These are phyloP conservation scores for Gymnopilus dilepis DNA, from an alignment of 768 basidiomycete species.

Conservation along the genomic window DNA sequence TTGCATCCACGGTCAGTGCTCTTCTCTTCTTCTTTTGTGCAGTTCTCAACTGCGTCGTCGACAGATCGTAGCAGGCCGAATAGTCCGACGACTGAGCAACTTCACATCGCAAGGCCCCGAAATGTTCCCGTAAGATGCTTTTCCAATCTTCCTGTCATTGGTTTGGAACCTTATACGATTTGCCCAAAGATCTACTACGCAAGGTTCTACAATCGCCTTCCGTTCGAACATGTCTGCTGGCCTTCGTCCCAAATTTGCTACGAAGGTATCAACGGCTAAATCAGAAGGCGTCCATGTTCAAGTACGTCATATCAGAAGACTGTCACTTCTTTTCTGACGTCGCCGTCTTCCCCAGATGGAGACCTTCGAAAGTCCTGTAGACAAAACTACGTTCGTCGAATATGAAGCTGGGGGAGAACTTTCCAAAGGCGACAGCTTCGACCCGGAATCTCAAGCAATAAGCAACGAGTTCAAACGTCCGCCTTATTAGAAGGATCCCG, in stretches of 20 bases:
- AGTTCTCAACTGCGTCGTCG: background rate
- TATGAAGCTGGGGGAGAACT: constrained; percentile 65
- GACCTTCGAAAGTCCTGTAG: constrained; percentile 57
- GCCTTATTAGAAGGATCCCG: constrained; percentile 37
- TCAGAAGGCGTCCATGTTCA: constrained; percentile 65
- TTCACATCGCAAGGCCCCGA: constrained; percentile 56
- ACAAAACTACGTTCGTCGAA: constrained; percentile 45
- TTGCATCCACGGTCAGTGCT: constrained; percentile 63
- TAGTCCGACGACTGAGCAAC: constrained; percentile 68
- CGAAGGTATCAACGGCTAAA: constrained; percentile 40
- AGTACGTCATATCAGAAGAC: constrained; percentile 35
- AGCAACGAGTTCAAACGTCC: constrained; percentile 70
- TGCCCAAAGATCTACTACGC: constrained; percentile 40
- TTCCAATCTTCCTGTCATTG: background rate
- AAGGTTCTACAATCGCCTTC: constrained; percentile 66
- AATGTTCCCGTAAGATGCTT: constrained; percentile 54
- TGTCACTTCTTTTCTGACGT: constrained; percentile 4
- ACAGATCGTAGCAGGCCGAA: constrained; percentile 67
- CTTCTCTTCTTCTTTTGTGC: background rate
- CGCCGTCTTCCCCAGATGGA: constrained; percentile 56
- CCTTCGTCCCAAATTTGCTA: constrained; percentile 33
- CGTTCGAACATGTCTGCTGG: constrained; percentile 43
- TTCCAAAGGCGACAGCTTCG: constrained; percentile 50
- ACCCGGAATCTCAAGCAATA: constrained; percentile 64
- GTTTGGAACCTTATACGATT: background rate